Conservation (phyloP, 306 rosid species). For the Cicer cuneatum region DNA sequence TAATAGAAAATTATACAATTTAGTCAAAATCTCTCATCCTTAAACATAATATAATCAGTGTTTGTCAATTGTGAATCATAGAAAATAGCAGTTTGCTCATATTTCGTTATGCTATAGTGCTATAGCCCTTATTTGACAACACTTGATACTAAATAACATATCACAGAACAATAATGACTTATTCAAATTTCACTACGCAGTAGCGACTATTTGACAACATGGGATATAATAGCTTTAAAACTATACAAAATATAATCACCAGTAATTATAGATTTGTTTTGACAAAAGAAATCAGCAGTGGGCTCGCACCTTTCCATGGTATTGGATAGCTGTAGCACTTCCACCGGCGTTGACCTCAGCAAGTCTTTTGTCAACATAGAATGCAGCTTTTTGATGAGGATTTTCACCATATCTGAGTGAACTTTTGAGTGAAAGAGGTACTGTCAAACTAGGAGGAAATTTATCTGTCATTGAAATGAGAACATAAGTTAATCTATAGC, state of each 20-base stretch:
- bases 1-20: slow-evolving; percentile 2
- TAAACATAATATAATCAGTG: slow-evolving; percentile 26
- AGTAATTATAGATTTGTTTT: too few relatives aligned
- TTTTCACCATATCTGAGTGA: slow-evolving; percentile 93
- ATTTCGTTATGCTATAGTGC: too few relatives aligned
- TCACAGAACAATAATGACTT: too few relatives aligned
- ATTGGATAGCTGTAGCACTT: slow-evolving; percentile 89
- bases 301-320: slow-evolving; percentile 90
- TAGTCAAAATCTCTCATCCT: not conserved
- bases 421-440: slow-evolving; percentile 72
- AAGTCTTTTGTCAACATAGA: slow-evolving; percentile 82
- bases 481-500: slow-evolving; percentile 39
- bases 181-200: too few relatives aligned
- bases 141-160: too few relatives aligned
- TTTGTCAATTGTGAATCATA: too few relatives aligned
- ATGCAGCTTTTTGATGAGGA: slow-evolving; percentile 92
- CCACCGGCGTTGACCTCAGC: slow-evolving; percentile 87
- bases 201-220: too few relatives aligned
- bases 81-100: too few relatives aligned
- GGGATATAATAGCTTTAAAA: slow-evolving; percentile 3
- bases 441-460: slow-evolving; percentile 80
- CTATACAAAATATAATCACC: slow-evolving; percentile 20
- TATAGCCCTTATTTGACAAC: too few relatives aligned
- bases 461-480: slow-evolving; percentile 57
- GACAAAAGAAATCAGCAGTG: too few relatives aligned